Evolutionary conservation across 164 flowering plant genomes (phyloP).

Genomic region (grape (Vitis vinifera)): ASM3070453v1 NC_081818.1:21877501-21878000

Average conservation of each 20-base stretch:
- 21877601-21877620: neutral
- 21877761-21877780: neutral
- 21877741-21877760: conserved; percentile 76
- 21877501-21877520: too few species aligned
- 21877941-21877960: neutral
- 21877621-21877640: neutral
- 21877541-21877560: neutral
- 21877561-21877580: neutral
- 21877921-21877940: neutral
- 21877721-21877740: conserved; percentile 91
- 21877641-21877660: neutral
- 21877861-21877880: neutral
- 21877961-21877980: neutral
- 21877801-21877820: neutral
- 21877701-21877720: conserved; percentile 97
- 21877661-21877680: conserved; percentile 84
- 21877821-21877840: neutral
- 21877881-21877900: neutral
- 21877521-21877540: neutral
- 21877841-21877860: neutral
- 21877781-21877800: neutral
- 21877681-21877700: conserved; percentile 93
- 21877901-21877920: neutral
- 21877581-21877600: neutral
- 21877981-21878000: neutral